Percentiles rank a stretch among this genome's conserved stretches.
These are phyloP conservation scores for Fusarium keratoplasticum DNA, from an alignment of 2,329 filamentous ascomycete species.

Conservation along the genomic window DNA sequence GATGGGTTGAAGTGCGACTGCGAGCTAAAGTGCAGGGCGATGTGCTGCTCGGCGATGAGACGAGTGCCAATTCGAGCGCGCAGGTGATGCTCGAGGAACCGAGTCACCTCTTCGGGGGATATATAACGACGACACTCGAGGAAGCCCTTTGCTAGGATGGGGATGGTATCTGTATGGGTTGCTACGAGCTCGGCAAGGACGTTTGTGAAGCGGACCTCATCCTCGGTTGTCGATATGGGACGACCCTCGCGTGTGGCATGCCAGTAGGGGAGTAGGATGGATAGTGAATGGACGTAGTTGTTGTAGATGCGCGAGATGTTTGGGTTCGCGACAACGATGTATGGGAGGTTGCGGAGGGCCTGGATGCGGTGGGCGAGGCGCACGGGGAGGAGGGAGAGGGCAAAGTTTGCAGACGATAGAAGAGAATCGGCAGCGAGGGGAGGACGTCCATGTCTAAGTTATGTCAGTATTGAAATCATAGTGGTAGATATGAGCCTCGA, in stretches of 20 bases:
- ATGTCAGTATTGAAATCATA: neutral
- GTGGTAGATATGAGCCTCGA: neutral
- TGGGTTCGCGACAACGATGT: constrained; percentile 98
- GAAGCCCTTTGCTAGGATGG: constrained; percentile 90
- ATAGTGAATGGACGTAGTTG: constrained; percentile 94
- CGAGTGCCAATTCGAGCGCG: constrained; percentile 94
- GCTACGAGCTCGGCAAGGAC: constrained; percentile 95
- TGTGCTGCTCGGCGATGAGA: constrained; percentile 95
- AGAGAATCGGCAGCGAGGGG: constrained; percentile 84
- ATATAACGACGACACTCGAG: constrained; percentile 95
- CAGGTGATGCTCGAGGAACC: constrained; percentile 92
- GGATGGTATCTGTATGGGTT: constrained; percentile 94
- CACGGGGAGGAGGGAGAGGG: constrained; percentile 89
- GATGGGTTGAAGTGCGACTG: constrained; percentile 76
- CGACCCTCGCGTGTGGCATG: constrained; percentile 59
- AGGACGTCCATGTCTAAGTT: constrained; percentile 76
- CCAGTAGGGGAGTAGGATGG: constrained; percentile 85
- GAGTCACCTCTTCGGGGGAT: constrained; percentile 82
- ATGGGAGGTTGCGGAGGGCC: constrained; percentile 91
- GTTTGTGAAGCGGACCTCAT: constrained; percentile 91
- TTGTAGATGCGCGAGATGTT: constrained; percentile 95
- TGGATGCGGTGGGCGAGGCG: constrained; percentile 95
- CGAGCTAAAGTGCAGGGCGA: constrained; percentile 81
- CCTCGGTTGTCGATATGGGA: constrained; percentile 73
- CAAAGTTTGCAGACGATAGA: constrained; percentile 94